These are phyloP conservation scores for Phyllosticta paracitricarpa DNA, from an alignment of 2,329 filamentous ascomycete genomes.

Conservation along the genomic window DNA sequence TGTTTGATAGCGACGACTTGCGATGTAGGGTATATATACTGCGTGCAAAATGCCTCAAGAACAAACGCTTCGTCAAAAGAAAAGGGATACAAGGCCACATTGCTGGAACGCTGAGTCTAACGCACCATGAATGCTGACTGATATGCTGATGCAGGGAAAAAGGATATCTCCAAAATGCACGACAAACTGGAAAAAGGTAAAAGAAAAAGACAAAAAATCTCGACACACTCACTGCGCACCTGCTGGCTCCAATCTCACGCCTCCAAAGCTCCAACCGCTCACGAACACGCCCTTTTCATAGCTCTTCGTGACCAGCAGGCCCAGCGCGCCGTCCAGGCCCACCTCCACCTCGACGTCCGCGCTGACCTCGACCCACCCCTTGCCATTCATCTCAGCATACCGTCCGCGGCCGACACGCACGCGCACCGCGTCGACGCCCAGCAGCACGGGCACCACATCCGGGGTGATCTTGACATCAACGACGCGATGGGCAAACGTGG, in stretches of 20 bases:
- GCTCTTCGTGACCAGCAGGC: constrained; percentile 26
- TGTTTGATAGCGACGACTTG: too few species aligned
- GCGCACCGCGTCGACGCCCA: constrained; percentile 28
- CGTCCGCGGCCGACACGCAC: constrained; percentile 23
- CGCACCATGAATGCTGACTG: not conserved
- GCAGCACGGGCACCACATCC: constrained; percentile 26
- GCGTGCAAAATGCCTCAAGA: too few species aligned
- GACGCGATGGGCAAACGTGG: constrained; percentile 22
- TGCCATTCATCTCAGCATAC: constrained; percentile 21
- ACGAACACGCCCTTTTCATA: constrained; percentile 22
- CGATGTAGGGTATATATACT: too few species aligned
- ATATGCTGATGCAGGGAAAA: not conserved
- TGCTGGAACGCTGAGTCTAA: not conserved
- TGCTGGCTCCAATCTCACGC: constrained; percentile 27
- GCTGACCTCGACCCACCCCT: constrained; percentile 28
- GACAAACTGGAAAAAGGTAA: not conserved
- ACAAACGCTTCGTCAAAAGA: not conserved
- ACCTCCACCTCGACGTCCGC: constrained; percentile 28
- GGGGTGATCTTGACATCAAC: constrained; percentile 30
- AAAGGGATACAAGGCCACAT: not conserved
- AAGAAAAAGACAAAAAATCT: not conserved
- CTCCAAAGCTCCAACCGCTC: constrained; percentile 31
- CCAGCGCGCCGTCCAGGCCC: constrained; percentile 27
- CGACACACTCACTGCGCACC: constrained; percentile 12
- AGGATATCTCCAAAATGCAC: not conserved